These are phyloP conservation scores for Suillus discolor DNA, from an alignment of 768 basidiomycete genomes.

Conservation along the genomic window DNA sequence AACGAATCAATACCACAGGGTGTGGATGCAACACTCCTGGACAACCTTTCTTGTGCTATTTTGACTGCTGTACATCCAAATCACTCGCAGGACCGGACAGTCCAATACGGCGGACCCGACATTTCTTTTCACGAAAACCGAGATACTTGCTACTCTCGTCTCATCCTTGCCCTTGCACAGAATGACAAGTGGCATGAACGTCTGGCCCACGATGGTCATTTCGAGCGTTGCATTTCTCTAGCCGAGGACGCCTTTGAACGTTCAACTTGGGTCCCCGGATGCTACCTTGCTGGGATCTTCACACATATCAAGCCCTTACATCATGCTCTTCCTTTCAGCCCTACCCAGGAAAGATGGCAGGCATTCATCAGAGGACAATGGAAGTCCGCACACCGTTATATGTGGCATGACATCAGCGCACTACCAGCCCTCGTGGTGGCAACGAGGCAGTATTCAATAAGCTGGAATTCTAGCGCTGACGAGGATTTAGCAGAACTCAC, in stretches of 20 bases:
- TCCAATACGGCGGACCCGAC: no score
- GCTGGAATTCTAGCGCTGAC: no score
- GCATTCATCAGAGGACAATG: background rate
- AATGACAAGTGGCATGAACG: background rate
- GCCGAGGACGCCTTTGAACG: accelerated
- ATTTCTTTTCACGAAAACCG: no score
- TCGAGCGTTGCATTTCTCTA: background rate
- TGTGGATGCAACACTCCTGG: background rate
- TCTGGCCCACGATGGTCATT: background rate
- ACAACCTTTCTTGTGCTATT: background rate
- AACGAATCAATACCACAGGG: background rate
- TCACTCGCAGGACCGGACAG: background rate
- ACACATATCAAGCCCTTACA: background rate
- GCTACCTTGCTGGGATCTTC: background rate
- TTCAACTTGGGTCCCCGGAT: background rate
- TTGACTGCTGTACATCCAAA: background rate
- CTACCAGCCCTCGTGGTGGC: background rate
- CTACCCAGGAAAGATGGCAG: background rate
- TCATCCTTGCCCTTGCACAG: background rate
- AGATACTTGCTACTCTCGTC: background rate
- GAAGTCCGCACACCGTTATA: no score
- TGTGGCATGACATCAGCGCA: no score
- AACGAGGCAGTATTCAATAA: background rate
- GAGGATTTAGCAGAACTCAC: background rate
- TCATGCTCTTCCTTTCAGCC: background rate